Base-by-base conservation (phyloP, 2,329 filamentous ascomycete species). In the Trichoderma cornu-damae region DNA sequence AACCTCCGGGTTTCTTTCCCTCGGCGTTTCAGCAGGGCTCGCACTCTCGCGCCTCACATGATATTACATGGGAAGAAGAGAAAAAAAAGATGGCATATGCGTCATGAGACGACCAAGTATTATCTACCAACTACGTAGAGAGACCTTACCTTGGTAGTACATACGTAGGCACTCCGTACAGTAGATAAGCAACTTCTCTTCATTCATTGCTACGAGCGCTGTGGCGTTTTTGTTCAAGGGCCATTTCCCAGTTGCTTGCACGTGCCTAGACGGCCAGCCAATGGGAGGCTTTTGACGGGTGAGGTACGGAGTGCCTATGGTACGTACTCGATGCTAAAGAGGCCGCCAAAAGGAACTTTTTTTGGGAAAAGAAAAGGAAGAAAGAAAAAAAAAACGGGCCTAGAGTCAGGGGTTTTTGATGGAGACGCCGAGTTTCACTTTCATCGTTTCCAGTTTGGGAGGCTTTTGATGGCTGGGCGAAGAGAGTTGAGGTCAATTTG, bases 331-430 rank as follows among this genome's bases (percentile, higher is more conserved):
- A 14, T 20, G 35, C 40, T 44, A 53, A 54, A 55, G 52, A 55
- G 52, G 52, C 52, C 52, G 52, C 52, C 52, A 38, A 38, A 37
- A 43, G 44, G 44, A 52, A n/a, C n/a, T n/a, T n/a, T n/a, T n/a
- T n/a, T n/a, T n/a, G n/a, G n/a, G n/a, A n/a, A n/a, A n/a, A n/a
- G n/a, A n/a, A n/a, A n/a, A n/a, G n/a, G n/a, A n/a, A n/a, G n/a
- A n/a, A n/a, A n/a, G n/a, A n/a, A n/a, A 43, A 30, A 34, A 47
- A 52, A 43, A 26, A 20, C n/a, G 52, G 52, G 52, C 30, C 42
- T 55, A 55, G n/a, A n/a, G 52, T 55, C 52, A 55, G 52, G 52
- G 52, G 52, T 55, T 47, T n/a, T 8, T n/a, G 32, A 55, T 55
- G 52, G 52, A 37, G 42, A 18, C 22, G 42, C 16, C 42, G 42